Base-by-base conservation (phyloP, 2,329 filamentous ascomycete species). In the Daldinia eschscholtzii region DNA sequence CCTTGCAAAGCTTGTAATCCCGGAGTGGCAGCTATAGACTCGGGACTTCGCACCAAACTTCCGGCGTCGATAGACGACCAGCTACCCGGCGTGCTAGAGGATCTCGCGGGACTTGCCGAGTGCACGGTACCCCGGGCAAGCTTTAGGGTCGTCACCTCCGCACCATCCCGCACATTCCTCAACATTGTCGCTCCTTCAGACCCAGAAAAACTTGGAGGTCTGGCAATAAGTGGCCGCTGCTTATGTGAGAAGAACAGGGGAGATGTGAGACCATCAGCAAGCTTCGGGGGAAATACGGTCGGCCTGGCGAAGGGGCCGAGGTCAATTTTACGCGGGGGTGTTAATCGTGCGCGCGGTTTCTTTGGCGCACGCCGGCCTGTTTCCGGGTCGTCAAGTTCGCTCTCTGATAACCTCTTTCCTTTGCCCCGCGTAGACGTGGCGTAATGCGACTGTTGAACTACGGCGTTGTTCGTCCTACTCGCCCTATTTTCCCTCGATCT, bases 1-100 rank as follows among this genome's bases (percentile, higher is more conserved):
- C 86, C 86, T 46, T 87, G 87, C 4, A 94, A 82, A 57, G 88
- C 81, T 58, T 88, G 84, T 50, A 88, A 70, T 4, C 84, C 83
- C 1, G 87, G 83, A 0, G 82, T 55, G 79, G 61, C 83, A 79
- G 68, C 82, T 76, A 68, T 82, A 28, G 79, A 79, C 63, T 89
- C 88, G 7, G 87, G 85, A 59, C 85, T 89, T 48, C 81, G 76
- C 30, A 83, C 82, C 13, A 85, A 79, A n/a, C 82, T 78, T 12
- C 83, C 84, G n/a, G 83, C 81, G 39, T 87, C 87, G 64, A 87
- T 81, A 2, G 87, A 89, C 6, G 82, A 79, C 77, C 85, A 83
- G 67, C 85, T 88, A 5, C 84, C 85, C 0, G 85, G 82, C 0
- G 84, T 86, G 70, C 85, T 86, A 44, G 82, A 81, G 4, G 85